Conservation (phyloP, 202 grass and related monocot genomes). For the Panicum virgatum region DNA sequence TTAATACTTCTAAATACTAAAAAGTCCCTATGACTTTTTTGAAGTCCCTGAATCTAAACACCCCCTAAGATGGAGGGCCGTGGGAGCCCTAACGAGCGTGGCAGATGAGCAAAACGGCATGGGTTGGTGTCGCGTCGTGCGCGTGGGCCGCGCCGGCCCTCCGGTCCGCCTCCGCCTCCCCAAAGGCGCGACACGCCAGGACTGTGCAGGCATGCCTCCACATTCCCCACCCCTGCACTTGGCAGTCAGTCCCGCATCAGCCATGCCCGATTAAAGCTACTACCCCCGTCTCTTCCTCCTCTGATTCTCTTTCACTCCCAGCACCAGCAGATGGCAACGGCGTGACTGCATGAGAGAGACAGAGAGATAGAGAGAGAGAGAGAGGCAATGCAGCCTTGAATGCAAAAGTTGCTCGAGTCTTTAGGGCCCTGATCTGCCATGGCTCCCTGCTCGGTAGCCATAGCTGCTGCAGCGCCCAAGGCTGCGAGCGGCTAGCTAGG, state of each 20-base stretch:
- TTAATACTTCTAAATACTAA: too few relatives aligned
- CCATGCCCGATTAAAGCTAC: slow-evolving; percentile 69
- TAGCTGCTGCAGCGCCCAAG: slow-evolving; percentile 33
- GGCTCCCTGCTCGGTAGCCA: slow-evolving; percentile 1
- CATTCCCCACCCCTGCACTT: slow-evolving; percentile 53
- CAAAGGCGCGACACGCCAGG: slow-evolving; percentile 49
- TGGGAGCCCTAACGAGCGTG: neutral
- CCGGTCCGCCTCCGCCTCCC: slow-evolving; percentile 15
- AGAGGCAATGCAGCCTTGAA: slow-evolving; percentile 46
- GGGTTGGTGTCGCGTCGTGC: slow-evolving; percentile 35
- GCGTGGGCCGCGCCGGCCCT: neutral
- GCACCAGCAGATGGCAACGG: slow-evolving; percentile 26
- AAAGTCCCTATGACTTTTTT: too few relatives aligned
- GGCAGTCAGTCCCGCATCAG: slow-evolving; percentile 20
- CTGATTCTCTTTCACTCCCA: neutral
- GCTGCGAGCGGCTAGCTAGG: slow-evolving; percentile 38
- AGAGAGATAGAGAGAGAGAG: neutral
- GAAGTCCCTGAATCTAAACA: too few relatives aligned
- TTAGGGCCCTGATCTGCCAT: slow-evolving; percentile 15
- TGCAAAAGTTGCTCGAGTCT: slow-evolving; percentile 60
- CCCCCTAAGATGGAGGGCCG: slow-evolving; percentile 39
- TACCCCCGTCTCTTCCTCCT: neutral
- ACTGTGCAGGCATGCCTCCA: slow-evolving; percentile 66
- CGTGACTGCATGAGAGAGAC: slow-evolving; percentile 28
- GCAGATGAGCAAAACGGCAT: slow-evolving; percentile 36